Evolutionary conservation across 1,139 yeast genomes (phyloP), one percentile per base, ranked within the genome.

Genomic region (Pichia sp.): DNA sequence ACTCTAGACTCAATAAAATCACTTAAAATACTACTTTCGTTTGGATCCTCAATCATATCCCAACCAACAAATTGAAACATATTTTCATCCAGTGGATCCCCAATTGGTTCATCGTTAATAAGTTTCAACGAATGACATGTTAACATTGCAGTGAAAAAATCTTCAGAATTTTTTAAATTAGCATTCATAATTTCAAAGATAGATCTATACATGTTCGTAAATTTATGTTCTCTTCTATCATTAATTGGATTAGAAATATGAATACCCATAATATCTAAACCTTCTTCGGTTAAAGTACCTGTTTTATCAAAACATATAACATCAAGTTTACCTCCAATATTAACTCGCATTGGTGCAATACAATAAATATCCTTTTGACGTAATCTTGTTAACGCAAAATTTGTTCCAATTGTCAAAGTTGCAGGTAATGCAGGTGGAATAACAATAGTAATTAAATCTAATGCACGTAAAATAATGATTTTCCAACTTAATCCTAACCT

Each of bases 341-440:
- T 94, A 37, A 94, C 95, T 50, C 96, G 73, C 1, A 92, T 85
- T 2, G 98, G 98, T 1, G 97, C 80, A 47, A 89, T 92, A 63
- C 98, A 94, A 57, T 80, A 92, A 6, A 94, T 83, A 39, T 77
- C 70, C 51, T 74, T 74, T 48, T 73, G 68, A 51, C 87, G 80
- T 51, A 94, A 69, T 51, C 98, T 71, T 30, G 79, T 73, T 34
- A 94, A 67, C 0, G 98, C 95, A 68, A 94, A 89, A 51, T 92
- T 87, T 0, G 97, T 89, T 30, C 98, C 98, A 51, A 94, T 92
- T 0, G 98, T 89, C 49, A 92, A 69, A 0, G 98, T 94, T 0
- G 98, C 98, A 0, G 99, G 99, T 42, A 92, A 71, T 0, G 98
- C 98, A 1, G 99, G 99, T 2, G 99, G 99, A 2, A 92, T 96